Conservation (phyloP, 148 eudicot species). For the Heliamphora exappendiculata region DNA sequence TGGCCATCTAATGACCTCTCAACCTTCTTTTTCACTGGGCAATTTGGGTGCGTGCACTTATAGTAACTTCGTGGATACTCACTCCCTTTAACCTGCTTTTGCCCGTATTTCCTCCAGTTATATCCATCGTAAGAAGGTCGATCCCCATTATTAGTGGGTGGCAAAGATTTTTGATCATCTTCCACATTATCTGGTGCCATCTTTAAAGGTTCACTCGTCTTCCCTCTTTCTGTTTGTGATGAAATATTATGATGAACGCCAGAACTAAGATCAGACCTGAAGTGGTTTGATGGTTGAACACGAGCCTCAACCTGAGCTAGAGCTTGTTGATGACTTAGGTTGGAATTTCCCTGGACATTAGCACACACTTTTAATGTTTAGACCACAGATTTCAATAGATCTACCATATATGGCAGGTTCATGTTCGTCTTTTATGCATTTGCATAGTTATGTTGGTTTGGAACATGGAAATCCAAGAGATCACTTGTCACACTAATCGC, state of each 20-base stretch:
- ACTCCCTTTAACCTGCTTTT: conserved; percentile 98
- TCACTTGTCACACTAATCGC: background rate
- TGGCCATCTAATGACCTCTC: conserved; percentile 71
- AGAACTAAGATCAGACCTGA: conserved; percentile 4
- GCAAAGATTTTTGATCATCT: conserved; percentile 28
- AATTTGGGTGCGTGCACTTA: conserved; percentile 76
- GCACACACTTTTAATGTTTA: background rate
- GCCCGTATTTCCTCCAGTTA: conserved; percentile 94
- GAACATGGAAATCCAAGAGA: background rate
- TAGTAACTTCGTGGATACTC: conserved; percentile 86
- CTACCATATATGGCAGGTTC: background rate
- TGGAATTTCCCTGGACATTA: conserved; percentile 37
- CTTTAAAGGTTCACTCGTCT: conserved; percentile 25
- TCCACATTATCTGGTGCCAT: conserved; percentile 15
- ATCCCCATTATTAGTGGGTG: conserved; percentile 27
- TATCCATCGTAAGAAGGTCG: conserved; percentile 72
- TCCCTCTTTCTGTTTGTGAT: conserved; percentile 21
- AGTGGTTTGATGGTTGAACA: conserved; percentile 21
- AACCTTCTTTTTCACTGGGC: conserved; percentile 74
- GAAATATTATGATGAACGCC: conserved; percentile 20
- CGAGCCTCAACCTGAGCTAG: conserved; percentile 25
- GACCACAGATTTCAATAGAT: background rate
- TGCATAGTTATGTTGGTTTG: background rate
- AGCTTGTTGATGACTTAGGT: conserved; percentile 34
- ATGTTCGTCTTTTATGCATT: background rate